Percentiles rank a stretch among this genome's conserved stretches.
Evolutionary conservation across 352 stramenopile species (phyloP).

Genomic region (Globisporangium middletonii): DNA sequence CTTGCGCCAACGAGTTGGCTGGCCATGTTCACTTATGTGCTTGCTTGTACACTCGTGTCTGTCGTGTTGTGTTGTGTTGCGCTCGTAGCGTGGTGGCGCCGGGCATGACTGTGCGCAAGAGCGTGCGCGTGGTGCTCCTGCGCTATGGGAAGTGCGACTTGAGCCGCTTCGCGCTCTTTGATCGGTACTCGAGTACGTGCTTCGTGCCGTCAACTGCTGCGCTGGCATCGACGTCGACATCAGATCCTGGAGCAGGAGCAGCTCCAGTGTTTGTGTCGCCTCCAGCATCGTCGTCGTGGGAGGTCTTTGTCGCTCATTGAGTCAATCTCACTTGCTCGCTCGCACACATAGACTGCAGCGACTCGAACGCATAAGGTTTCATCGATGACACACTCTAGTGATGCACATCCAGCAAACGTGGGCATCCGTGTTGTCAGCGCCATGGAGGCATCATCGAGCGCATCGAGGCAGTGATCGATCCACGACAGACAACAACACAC

Average conservation of each 20-base stretch:
- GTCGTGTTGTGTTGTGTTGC: background rate
- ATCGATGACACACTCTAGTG: too few relatives aligned
- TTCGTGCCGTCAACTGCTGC: conserved; percentile 29
- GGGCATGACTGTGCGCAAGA: conserved; percentile 55
- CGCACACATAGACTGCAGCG: background rate
- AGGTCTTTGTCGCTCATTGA: conserved; percentile 20
- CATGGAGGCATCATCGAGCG: too few relatives aligned
- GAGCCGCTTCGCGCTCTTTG: conserved; percentile 47
- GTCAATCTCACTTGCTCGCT: background rate
- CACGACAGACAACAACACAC: too few relatives aligned
- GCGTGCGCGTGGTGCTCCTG: conserved; percentile 51
- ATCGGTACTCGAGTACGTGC: conserved; percentile 52
- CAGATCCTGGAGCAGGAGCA: background rate
- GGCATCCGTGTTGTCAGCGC: too few relatives aligned
- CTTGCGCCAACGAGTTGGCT: background rate
- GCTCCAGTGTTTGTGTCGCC: background rate
- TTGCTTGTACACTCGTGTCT: background rate
- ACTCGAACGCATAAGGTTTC: background rate
- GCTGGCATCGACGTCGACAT: background rate
- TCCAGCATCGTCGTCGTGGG: conserved; percentile 14
- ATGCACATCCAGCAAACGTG: too few relatives aligned
- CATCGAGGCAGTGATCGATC: too few relatives aligned
- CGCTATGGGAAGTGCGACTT: conserved; percentile 33
- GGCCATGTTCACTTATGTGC: background rate
- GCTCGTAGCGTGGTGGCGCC: conserved; percentile 26